Conservation (phyloP, 2,329 filamentous ascomycete species). For the Calonectria fujianensis region DNA sequence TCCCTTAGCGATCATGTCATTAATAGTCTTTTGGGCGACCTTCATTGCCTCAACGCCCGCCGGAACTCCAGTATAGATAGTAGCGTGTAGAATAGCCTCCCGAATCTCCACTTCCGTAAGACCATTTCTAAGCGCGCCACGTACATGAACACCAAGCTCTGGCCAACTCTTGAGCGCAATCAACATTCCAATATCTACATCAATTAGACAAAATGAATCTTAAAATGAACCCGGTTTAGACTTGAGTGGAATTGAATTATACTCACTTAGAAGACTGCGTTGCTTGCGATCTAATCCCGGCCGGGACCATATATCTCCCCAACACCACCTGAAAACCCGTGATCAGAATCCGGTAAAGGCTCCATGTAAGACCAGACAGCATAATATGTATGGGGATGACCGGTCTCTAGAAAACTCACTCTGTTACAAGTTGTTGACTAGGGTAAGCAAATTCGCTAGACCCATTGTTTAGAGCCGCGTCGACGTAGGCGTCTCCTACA, state of each 20-base stretch:
- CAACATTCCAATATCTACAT: conserved; percentile 6
- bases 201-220: background rate
- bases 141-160: conserved; percentile 5
- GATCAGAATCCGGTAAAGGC: background rate
- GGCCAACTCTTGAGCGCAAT: conserved; percentile 13
- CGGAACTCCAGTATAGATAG: background rate
- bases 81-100: background rate
- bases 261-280: conserved; percentile 5
- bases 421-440: background rate
- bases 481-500: conserved; percentile 5
- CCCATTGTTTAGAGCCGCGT: background rate
- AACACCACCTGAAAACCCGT: background rate
- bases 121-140: background rate
- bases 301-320: background rate
- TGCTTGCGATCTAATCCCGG: conserved; percentile 3
- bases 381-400: background rate
- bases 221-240: background rate
- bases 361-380: background rate
- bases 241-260: background rate
- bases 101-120: background rate
- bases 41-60: background rate
- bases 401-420: background rate
- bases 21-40: conserved; percentile 3
- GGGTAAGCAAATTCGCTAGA: conserved; percentile 10
- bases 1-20: conserved; percentile 32